phyloP scores from a whole-genome alignment of 306 rosid genomes.

The Corylus heterophylla region DNA sequence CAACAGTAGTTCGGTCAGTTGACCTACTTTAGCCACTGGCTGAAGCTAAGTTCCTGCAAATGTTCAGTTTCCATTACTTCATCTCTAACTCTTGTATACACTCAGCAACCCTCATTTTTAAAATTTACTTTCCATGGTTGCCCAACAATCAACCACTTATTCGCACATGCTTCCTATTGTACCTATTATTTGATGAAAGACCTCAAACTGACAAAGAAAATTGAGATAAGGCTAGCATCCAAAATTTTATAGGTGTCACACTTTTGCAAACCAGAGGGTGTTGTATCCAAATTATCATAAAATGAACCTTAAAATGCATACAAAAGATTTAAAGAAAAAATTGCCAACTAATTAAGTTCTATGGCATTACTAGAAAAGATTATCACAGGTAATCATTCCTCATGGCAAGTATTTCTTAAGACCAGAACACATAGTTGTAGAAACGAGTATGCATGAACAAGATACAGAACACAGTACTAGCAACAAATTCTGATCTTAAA shows the following conservation, averaged over 20 bases:
- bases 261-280: neutral
- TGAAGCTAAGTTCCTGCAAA: conserved; percentile 1
- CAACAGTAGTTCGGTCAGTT: neutral
- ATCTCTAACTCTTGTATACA: neutral
- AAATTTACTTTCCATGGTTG: neutral
- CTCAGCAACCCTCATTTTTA: neutral
- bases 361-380: neutral
- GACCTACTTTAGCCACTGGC: neutral
- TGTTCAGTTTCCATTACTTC: neutral
- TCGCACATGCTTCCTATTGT: neutral
- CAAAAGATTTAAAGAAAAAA: neutral
- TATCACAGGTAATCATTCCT: neutral
- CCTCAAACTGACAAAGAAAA: neutral
- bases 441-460: neutral
- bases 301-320: neutral
- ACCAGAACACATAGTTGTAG: neutral
- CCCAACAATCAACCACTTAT: neutral
- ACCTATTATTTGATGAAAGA: neutral
- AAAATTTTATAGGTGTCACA: neutral
- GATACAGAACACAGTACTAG: conserved; percentile 1
- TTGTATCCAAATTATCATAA: neutral
- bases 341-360: neutral
- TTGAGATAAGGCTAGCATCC: neutral
- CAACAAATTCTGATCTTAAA: neutral
- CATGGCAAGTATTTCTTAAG: neutral